Evolutionary conservation across 148 eudicot species (phyloP).

Genomic region (Chenopodium suecicum): DNA sequence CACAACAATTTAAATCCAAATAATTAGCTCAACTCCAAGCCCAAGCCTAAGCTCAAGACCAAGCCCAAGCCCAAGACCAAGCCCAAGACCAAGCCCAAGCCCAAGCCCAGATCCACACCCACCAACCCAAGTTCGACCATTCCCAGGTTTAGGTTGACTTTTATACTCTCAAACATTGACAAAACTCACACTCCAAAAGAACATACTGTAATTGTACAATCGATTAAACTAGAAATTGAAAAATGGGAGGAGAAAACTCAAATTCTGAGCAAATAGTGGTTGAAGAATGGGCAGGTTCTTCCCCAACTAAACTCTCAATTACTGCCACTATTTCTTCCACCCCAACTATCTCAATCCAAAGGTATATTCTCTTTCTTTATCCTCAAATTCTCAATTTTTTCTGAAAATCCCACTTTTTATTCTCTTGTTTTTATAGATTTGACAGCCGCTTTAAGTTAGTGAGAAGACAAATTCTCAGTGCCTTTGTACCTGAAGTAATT

Average conservation of each 20-base stretch:
- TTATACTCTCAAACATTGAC: too few species aligned
- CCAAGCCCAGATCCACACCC: too few species aligned
- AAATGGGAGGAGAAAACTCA: constrained; percentile 9
- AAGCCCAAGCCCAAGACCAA: too few species aligned
- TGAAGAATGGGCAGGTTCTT: constrained; percentile 77
- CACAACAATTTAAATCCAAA: too few species aligned
- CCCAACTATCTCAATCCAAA: constrained; percentile 31
- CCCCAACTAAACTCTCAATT: constrained; percentile 49
- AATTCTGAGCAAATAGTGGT: constrained; percentile 25
- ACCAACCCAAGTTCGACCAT: too few species aligned
- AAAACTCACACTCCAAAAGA: too few species aligned
- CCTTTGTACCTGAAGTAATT: constrained; percentile 86
- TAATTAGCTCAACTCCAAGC: too few species aligned
- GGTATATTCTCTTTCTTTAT: constrained; percentile 22
- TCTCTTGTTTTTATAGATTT: constrained; percentile 28
- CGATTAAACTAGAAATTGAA: too few species aligned
- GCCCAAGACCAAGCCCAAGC: too few species aligned
- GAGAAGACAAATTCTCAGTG: constrained; percentile 57
- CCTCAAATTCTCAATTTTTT: background rate
- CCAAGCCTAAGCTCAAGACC: too few species aligned
- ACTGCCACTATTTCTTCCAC: constrained; percentile 58
- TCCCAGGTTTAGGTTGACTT: background rate
- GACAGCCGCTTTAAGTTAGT: constrained; percentile 49
- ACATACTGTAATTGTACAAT: too few species aligned
- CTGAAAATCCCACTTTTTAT: background rate